Base-by-base conservation (phyloP, 345 rosid genomes). In the Eucalyptus decipiens region DNA sequence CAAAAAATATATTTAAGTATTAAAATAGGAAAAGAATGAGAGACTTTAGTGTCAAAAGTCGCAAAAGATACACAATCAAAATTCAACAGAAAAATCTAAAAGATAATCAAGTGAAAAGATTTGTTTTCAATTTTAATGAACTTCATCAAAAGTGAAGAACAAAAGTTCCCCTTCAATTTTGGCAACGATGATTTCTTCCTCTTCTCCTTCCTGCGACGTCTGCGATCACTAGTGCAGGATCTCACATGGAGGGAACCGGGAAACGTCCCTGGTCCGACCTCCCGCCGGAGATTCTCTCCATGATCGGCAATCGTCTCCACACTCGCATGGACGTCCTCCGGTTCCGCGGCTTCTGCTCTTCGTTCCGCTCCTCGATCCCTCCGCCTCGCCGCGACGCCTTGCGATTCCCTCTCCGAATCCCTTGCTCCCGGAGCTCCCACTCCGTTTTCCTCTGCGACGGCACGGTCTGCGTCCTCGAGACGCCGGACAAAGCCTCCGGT, bases 281-380 rank as follows among this genome's bases (percentile, higher is more conserved):
- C 26, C 91, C 86, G 2, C 30, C 42, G 50, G 90, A 90, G 34
- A 6, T 92, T 15, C 50, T 89, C 87, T 32, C 42, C 28, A 49
- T 28, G 51, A 90, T 92, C 51, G 90, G 67, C 60, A 54, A 47
- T 40, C 86, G 43, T 19, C 89, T 92, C 88, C 67, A 89, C 86
- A 10, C 88, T 18, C 83, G 56, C 88, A 30, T 76, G 67, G 91
- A 92, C 83, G 8, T 89, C 40, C 91, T 80, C 56, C 48, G 87
- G 6, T 88, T 91, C 52, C 86, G 92, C 28, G 62, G 91, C 37
- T 90, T 90, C 89, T 92, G 92, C 91, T 52, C 54, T 6, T 37
- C 88, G 24, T 92, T 90, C 90, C 90, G 89, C 23, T 88, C 89
- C 49, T 48, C 69, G 18, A 10, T 85, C 85, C 89, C 92, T 24